Evolutionary conservation across 768 basidiomycete species (phyloP).

Genomic region (Boletus subparvulus): DNA sequence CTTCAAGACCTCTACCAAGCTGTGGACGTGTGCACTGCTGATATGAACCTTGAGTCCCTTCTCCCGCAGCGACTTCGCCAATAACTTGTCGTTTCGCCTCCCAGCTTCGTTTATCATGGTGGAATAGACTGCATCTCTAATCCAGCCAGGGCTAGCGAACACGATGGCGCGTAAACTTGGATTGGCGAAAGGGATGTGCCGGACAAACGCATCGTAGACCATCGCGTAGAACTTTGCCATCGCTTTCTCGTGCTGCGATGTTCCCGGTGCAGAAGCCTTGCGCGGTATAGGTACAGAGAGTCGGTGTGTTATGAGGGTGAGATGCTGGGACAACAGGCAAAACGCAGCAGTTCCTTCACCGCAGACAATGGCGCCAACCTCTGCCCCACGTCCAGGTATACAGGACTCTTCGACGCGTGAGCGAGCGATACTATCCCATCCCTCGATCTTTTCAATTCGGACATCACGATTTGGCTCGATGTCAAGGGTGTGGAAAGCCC

Average conservation of each 20-base stretch:
- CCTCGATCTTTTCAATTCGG: constrained; percentile 79
- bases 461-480: constrained; percentile 90
- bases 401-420: constrained; percentile 85
- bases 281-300: constrained; percentile 88
- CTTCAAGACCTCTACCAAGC: constrained; percentile 88
- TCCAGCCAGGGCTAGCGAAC: constrained; percentile 96
- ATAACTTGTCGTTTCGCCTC: constrained; percentile 74
- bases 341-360: constrained; percentile 96
- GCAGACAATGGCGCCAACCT: constrained; percentile 93
- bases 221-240: constrained; percentile 79
- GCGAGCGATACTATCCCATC: constrained; percentile 91
- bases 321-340: constrained; percentile 93
- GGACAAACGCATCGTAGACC: constrained; percentile 81
- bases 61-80: constrained; percentile 72
- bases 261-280: constrained; percentile 79
- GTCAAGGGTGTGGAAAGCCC: constrained; percentile 93
- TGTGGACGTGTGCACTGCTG: constrained; percentile 93
- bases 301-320: constrained; percentile 91
- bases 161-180: constrained; percentile 82
- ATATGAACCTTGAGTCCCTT: constrained; percentile 92
- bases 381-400: constrained; percentile 91
- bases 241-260: constrained; percentile 91
- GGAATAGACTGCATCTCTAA: constrained; percentile 83
- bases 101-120: constrained; percentile 81
- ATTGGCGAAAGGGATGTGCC: constrained; percentile 85